Evolutionary conservation across 495 filamentous ascomycete species (phyloP).

Genomic region (Lasiosphaeris hirsuta): DNA sequence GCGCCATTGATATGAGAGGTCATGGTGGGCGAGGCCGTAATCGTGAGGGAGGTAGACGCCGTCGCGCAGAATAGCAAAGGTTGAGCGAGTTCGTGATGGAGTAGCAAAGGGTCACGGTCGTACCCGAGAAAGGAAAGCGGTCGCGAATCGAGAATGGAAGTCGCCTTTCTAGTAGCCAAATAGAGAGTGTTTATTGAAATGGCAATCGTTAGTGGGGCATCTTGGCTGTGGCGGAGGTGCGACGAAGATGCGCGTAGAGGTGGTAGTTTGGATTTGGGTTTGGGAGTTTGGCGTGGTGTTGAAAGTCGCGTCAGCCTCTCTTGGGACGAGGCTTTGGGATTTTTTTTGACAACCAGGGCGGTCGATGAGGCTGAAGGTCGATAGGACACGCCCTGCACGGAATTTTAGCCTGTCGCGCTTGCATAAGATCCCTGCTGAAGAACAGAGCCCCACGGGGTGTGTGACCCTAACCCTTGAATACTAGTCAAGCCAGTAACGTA

Average conservation of each 20-base stretch:
- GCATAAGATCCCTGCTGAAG: no score
- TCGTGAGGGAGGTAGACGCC: conserved; percentile 4
- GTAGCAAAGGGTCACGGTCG: conserved; percentile 3
- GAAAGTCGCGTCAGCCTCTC: neutral
- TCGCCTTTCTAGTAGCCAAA: no score
- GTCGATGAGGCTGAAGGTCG: conserved; percentile 1
- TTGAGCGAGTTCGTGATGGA: neutral
- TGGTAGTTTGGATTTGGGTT: neutral
- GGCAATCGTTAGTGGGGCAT: neutral
- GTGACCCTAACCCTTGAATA: no score
- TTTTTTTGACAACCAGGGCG: neutral
- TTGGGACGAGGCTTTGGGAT: neutral
- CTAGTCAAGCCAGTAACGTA: no score
- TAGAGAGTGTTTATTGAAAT: neutral
- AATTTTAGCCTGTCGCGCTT: no score
- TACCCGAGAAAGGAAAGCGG: neutral
- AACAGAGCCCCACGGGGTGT: no score
- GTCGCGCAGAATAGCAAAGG: neutral
- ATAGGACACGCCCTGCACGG: neutral
- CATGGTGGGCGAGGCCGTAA: conserved; percentile 28
- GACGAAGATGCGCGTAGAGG: neutral
- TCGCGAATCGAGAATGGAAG: neutral
- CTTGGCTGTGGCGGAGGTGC: neutral
- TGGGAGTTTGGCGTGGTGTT: neutral
- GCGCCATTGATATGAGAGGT: conserved; percentile 31